These are phyloP conservation scores for Vickermania ingenoplastis DNA, from an alignment of 208 protist genomes.

Conservation along the genomic window DNA sequence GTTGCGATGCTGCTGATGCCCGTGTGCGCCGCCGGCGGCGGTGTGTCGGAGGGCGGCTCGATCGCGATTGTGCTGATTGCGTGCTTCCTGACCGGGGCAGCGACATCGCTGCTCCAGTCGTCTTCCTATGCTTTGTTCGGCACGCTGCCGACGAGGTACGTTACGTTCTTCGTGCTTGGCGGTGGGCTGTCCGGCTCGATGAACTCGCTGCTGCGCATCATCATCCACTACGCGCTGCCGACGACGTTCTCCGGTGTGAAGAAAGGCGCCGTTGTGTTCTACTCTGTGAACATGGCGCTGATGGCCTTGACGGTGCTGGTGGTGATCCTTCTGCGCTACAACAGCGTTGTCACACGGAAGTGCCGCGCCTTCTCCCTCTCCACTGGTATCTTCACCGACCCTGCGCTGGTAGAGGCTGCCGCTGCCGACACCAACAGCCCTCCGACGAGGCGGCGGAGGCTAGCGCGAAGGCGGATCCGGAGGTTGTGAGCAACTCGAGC, in stretches of 20 bases:
- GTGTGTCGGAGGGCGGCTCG: slow-evolving; percentile 14
- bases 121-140: slow-evolving; percentile 24
- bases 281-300: slow-evolving; percentile 21
- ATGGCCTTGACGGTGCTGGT: slow-evolving; percentile 23
- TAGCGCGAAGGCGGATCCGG: slow-evolving; percentile 4
- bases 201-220: slow-evolving; percentile 32
- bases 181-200: slow-evolving; percentile 29
- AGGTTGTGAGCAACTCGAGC: not conserved
- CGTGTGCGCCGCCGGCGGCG: slow-evolving; percentile 19
- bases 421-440: slow-evolving; percentile 7
- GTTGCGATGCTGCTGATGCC: slow-evolving; percentile 23
- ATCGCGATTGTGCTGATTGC: slow-evolving; percentile 26
- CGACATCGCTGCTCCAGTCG: slow-evolving; percentile 20
- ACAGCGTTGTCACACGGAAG: slow-evolving; percentile 18
- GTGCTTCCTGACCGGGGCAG: slow-evolving; percentile 14
- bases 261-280: slow-evolving; percentile 34
- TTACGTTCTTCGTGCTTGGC: slow-evolving; percentile 26
- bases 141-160: slow-evolving; percentile 22
- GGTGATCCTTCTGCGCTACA: slow-evolving; percentile 15
- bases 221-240: slow-evolving; percentile 21
- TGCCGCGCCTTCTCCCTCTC: slow-evolving; percentile 13
- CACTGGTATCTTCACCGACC: too few species aligned
- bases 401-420: slow-evolving; percentile 7
- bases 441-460: not conserved
- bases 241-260: slow-evolving; percentile 28